Base-by-base conservation (phyloP, 2,329 filamentous ascomycete species). In the Phyllachora maydis region DNA sequence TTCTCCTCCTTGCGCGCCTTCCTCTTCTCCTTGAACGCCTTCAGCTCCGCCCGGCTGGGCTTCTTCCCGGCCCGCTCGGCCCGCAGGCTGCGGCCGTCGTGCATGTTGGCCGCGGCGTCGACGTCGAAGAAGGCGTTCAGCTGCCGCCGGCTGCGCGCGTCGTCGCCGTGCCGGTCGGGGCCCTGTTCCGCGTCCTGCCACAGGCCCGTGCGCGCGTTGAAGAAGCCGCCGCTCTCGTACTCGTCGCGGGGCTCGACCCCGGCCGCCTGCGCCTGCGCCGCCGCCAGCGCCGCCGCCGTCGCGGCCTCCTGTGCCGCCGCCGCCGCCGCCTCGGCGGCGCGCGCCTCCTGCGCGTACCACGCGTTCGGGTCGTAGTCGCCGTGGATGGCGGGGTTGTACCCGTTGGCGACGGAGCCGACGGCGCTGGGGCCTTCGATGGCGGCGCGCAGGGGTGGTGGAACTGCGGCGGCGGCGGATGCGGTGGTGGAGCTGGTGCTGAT, bases 121-220 rank as follows among this genome's bases (percentile, higher is more conserved):
- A 93, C 83, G 42, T 98, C 85, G 45, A 95, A 98, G 50, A 74
- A 95, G 19, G 82, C 78, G 41, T 78, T 77, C 75, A 95, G 76
- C 52, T 95, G 88, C 21, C 88, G 62, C 24, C 59, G 61, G 29
- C 74, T 74, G 57, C 92, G 93, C 41, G 79, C 76, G 41, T 90
- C 81, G 39, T 92, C 82, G 35, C 69, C 75, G 53, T 83, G 75
- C 24, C 71, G 65, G 25, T 88, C 79, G 2, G 78, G 67, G 3
- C 63, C 71, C 32, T 71, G 54, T 8, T 66, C 62, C 3, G 54
- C 54, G 11, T 59, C 52, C 49, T 93, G 83, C 52, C 78, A 91
- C 33, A 70, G 64, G 21, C 83, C 83, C 1, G 78, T 92, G 49
- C 82, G 85, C 27, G 81, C 72, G 44, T 93, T 93, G 58, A 95